A percentile compares a stretch with the other conserved stretches of the same genome.
Conservation (phyloP, 164 flowering plant species). For the Dillenia turbinata region DNA sequence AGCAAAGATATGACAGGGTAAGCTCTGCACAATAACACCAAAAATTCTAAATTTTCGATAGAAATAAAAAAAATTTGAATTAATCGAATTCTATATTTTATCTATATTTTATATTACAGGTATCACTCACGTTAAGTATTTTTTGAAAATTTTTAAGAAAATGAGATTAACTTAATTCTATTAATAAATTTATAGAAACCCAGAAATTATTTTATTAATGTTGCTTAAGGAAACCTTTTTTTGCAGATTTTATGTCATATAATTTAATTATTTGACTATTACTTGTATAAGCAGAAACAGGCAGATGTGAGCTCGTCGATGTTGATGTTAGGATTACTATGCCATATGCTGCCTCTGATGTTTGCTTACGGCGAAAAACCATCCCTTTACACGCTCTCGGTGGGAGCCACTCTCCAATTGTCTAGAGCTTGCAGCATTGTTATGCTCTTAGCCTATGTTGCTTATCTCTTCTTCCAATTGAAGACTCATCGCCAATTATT, state of each 20-base stretch:
- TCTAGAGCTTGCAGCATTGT: slow-evolving; percentile 76
- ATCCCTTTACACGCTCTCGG: slow-evolving; percentile 1
- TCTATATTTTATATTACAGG: too few relatives aligned
- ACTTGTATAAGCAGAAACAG: slow-evolving; percentile 53
- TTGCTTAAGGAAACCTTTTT: too few relatives aligned
- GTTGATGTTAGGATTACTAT: slow-evolving; percentile 59
- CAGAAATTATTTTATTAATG: too few relatives aligned
- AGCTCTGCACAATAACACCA: neutral
- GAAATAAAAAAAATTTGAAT: too few relatives aligned
- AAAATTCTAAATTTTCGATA: too few relatives aligned
- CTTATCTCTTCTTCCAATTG: slow-evolving; percentile 72
- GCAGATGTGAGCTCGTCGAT: slow-evolving; percentile 71
- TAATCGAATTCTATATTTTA: too few relatives aligned
- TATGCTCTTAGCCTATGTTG: slow-evolving; percentile 71
- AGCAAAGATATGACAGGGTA: slow-evolving; percentile 45
- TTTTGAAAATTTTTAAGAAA: too few relatives aligned
- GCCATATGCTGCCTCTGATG: slow-evolving; percentile 72
- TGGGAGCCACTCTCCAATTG: slow-evolving; percentile 36
- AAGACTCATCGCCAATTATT: slow-evolving; percentile 72
- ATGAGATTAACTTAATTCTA: too few relatives aligned
- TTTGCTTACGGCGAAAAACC: slow-evolving; percentile 29
- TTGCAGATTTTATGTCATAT: too few relatives aligned
- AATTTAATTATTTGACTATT: too few relatives aligned
- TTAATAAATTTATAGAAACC: too few relatives aligned
- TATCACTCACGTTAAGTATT: too few relatives aligned